phyloP scores from a whole-genome alignment of 2,329 filamentous ascomycete species.

The Ampelomyces quisqualis region DNA sequence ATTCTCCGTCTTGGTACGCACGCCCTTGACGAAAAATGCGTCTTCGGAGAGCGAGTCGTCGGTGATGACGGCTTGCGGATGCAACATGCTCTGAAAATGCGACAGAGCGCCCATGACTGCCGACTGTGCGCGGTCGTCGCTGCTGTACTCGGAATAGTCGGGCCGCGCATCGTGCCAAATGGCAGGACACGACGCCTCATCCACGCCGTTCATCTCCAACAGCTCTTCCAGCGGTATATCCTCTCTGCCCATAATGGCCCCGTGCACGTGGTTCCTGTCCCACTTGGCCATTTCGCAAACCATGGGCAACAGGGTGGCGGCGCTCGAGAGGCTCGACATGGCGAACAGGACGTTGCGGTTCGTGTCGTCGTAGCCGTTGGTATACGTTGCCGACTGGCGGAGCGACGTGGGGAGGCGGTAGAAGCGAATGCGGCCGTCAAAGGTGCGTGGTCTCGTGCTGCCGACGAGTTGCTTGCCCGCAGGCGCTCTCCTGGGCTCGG shows the following conservation, averaged over 20 bases:
- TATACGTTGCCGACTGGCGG: slow-evolving; percentile 55
- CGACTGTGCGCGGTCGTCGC: slow-evolving; percentile 66
- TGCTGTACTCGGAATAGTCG: slow-evolving; percentile 69
- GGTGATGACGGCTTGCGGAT: slow-evolving; percentile 73
- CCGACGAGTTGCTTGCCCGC: slow-evolving; percentile 22
- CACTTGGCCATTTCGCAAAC: slow-evolving; percentile 81
- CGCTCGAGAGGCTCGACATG: slow-evolving; percentile 71
- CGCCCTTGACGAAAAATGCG: slow-evolving; percentile 62
- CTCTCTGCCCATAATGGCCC: slow-evolving; percentile 73
- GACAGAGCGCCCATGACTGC: slow-evolving; percentile 65
- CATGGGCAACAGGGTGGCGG: slow-evolving; percentile 71
- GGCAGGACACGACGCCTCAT: slow-evolving; percentile 64
- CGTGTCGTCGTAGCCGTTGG: slow-evolving; percentile 52
- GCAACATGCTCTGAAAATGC: slow-evolving; percentile 71
- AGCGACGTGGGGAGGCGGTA: slow-evolving; percentile 64
- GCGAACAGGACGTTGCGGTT: slow-evolving; percentile 79
- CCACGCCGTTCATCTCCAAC: slow-evolving; percentile 76
- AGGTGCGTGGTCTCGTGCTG: slow-evolving; percentile 42
- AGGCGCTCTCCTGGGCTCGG: slow-evolving; percentile 32
- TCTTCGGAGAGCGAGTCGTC: slow-evolving; percentile 70
- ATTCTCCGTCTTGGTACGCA: slow-evolving; percentile 57
- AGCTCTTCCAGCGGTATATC: slow-evolving; percentile 69
- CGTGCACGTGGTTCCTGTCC: slow-evolving; percentile 74
- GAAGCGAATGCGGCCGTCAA: slow-evolving; percentile 71
- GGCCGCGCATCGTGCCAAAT: slow-evolving; percentile 72